Base-by-base conservation (phyloP, 1,284 basidiomycete species). In the Stereum hirsutum region DNA sequence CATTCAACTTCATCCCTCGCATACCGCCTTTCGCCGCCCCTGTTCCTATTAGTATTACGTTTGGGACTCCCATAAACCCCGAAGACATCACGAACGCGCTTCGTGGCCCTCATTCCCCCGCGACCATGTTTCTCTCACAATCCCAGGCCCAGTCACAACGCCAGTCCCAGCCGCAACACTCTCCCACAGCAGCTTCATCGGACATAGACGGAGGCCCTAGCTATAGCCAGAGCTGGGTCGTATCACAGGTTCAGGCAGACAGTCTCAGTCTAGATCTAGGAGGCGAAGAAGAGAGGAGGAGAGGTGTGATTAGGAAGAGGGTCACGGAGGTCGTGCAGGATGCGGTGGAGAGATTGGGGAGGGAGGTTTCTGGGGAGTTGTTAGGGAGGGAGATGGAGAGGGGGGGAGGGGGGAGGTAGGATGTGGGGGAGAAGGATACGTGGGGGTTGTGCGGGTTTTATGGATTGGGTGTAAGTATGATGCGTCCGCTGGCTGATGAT, bases 1-100 rank as follows among this genome's bases (percentile, higher is more conserved):
- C 87, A 8, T 74, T 68, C 63, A 87, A 86, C 48, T 86, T 75
- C 53, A 52, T 90, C 30, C 87, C 89, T 1, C 70, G 72, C 15
- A 61, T 71, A 5, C 77, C 80, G 32, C n/a, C n/a, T n/a, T n/a
- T n/a, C n/a, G n/a, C n/a, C n/a, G n/a, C n/a, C n/a, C n/a, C n/a
- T n/a, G 70, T 73, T 10, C 63, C 65, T 28, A 67, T 91, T n/a
- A 74, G 73, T 51, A 69, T 91, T 43, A 78, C 81, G 0, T 85
- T 90, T 52, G 89, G 87, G 26, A 63, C 73, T 25, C 83, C 86
- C 3, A 61, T 86, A 34, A 60, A 74, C 19, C 53, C 65, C 1
- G 57, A 68, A 14, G 58, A 67, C 25, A 58, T 85, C 31, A 24
- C 10, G 15, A 32, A 26, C 19, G 44, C 45, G 17, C 28, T 52